Percentiles rank a stretch among this genome's conserved stretches.
Evolutionary conservation across 345 rosid species (phyloP).

Genomic region (Arabis hirsuta): DNA sequence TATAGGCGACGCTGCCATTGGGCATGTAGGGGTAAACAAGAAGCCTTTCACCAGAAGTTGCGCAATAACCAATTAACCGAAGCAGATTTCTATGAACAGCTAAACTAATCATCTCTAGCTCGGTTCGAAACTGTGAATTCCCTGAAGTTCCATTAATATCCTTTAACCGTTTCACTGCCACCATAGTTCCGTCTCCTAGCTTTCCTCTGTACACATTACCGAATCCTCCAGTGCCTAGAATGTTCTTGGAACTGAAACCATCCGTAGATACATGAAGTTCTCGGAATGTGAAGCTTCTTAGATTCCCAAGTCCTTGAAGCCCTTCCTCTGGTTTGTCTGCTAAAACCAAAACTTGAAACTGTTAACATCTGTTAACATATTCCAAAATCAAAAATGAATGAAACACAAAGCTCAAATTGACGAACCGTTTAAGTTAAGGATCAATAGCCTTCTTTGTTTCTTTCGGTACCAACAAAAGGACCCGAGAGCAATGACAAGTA

Average conservation of each 20-base stretch:
- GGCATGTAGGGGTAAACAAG: conserved; percentile 95
- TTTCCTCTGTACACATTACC: conserved; percentile 95
- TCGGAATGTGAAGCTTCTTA: conserved; percentile 74
- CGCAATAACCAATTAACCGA: conserved; percentile 77
- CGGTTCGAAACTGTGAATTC: conserved; percentile 87
- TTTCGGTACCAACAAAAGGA: conserved; percentile 60
- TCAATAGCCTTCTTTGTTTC: conserved; percentile 51
- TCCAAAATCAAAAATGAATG: background rate
- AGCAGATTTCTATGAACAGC: conserved; percentile 91
- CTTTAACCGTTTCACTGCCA: conserved; percentile 87
- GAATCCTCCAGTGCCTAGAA: conserved; percentile 92
- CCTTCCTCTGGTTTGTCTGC: conserved; percentile 77
- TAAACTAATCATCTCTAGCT: conserved; percentile 94
- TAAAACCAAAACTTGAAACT: background rate
- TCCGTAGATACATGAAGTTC: conserved; percentile 79
- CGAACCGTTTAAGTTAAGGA: conserved; percentile 66
- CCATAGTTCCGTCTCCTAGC: conserved; percentile 74
- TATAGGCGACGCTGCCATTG: conserved; percentile 91
- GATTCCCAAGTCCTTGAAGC: conserved; percentile 71
- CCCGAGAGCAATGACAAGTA: conserved; percentile 52
- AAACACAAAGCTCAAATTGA: background rate
- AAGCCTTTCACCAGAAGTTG: conserved; percentile 73
- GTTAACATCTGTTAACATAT: background rate
- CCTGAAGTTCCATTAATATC: conserved; percentile 78
- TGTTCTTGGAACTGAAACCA: conserved; percentile 80